Evolutionary conservation across 768 basidiomycete species (phyloP), one percentile per base, ranked within the genome.

Genomic region (Suillus alpinus): DNA sequence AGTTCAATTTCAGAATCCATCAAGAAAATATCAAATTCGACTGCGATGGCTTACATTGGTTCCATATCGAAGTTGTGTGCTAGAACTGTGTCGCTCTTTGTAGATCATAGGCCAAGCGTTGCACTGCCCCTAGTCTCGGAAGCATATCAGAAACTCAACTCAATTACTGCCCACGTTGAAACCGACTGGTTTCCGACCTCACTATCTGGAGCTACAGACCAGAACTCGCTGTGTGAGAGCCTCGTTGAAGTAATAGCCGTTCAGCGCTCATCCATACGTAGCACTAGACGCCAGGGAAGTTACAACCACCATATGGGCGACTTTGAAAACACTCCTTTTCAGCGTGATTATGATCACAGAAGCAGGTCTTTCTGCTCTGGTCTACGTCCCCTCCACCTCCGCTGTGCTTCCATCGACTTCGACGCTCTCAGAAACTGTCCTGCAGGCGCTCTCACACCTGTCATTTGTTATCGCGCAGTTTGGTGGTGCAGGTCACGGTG

Each of bases 401-500:
- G 75, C 68, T 37, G 37, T 26, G 23, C 52, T 29, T 23, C 67
- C 65, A 50, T 74, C 76, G 3, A 80, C 84, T 8, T 73, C 80
- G 6, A 63, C 78, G 4, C 76, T 93, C 10, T 86, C 89, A 2
- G 73, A 82, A 6, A 71, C 78, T 14, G 77, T 81, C 5, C 73
- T 94, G 0, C 78, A 79, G 31, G 83, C 82, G 0, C 78, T 94
- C 12, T 85, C 83, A 12, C 81, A 86, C 67, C 77, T 93, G 20
- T 85, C 91, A 2, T 92, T 92, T 66, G 82, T 94, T 52, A 84
- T 94, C 8, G 84, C 87, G 9, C 85, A 89, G 66, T 93, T 94
- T 64, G 93, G 93, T 2, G 89, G 91, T 8, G 72, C 76, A 0
- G 77, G 76, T 16, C 73, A 75, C 20, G 79, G 80, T 23, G 84